Percentiles rank a stretch among this genome's conserved stretches.
Evolutionary conservation across 2,329 filamentous ascomycete genomes (phyloP).

Genomic region (Botryotinia convoluta): DNA sequence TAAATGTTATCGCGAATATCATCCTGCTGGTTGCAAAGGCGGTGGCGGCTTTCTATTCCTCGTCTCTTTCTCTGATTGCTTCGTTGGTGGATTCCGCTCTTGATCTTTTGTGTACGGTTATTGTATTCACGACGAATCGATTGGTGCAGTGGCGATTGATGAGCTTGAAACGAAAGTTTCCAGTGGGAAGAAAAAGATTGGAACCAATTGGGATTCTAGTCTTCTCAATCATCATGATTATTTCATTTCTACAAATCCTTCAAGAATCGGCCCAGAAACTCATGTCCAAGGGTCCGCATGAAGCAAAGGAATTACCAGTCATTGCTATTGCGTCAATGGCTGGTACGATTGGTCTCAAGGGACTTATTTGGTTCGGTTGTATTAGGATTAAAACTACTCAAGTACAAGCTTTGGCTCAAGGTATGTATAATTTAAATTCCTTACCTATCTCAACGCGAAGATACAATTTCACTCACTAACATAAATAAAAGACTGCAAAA

Average conservation of each 20-base stretch:
- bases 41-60: constrained; percentile 50
- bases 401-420: constrained; percentile 57
- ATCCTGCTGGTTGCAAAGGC: constrained; percentile 53
- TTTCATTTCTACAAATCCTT: constrained; percentile 59
- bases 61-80: constrained; percentile 58
- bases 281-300: constrained; percentile 44
- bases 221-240: constrained; percentile 60
- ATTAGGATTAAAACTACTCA: constrained; percentile 57
- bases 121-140: constrained; percentile 56
- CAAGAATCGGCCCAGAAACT: constrained; percentile 57
- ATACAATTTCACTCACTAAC: neutral
- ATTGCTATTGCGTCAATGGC: constrained; percentile 54
- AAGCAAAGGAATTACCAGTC: constrained; percentile 46
- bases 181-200: constrained; percentile 52
- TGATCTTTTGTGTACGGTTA: constrained; percentile 58
- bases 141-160: constrained; percentile 55
- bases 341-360: constrained; percentile 55
- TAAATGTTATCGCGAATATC: constrained; percentile 58
- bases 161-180: constrained; percentile 51
- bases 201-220: constrained; percentile 59
- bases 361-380: constrained; percentile 57
- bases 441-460: fast-evolving
- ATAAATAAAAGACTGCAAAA: constrained; percentile 51
- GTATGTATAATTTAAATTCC: constrained; percentile 20
- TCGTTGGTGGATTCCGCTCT: constrained; percentile 58